Evolutionary conservation across 768 basidiomycete species (phyloP), one percentile per base, ranked within the genome.

Genomic region (Suillus placidus): DNA sequence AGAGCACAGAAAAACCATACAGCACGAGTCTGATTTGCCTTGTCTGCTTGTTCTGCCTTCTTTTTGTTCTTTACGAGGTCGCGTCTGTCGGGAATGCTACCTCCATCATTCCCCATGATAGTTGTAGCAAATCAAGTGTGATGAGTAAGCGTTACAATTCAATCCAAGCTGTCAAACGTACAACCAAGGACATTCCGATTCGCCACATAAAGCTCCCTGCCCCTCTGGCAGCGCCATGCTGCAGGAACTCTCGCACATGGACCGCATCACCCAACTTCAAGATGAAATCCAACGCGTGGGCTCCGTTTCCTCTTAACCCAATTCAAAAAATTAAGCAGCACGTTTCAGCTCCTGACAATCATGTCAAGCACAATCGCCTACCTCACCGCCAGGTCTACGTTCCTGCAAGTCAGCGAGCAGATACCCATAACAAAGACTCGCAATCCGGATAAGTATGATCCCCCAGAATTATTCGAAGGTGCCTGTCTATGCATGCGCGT

Each of bases 1-100:
- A 99, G 82, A 10, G 96, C 95, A 74, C 97, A 99, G 75, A 93
- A 95, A 67, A 92, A 87, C 95, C 94, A 99, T 56, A 86, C 82
- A 2, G 95, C 95, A 40, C 91, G 85, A 14, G 89, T 88, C 72
- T 97, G 91, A 71, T 95, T 95, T 1, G 93, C 90, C 77, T 88
- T 93, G 83, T 99, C 96, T 0, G 93, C 93, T 71, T 93, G 88
- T 76, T 95, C 93, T 23, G 90, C 89, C 83, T 94, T 94, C 18
- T 86, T 82, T 74, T 86, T 93, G 66, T 74, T 90, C 67, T 81
- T 83, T 13, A 94, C 92, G 26, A 94, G 80, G 72, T 94, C 93
- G 62, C 92, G 80, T 63, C 93, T 84, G 77, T 94, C 93, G 5
- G 92, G 91, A 65, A 94, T 93, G 72, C 91, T 92, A 80, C 92